These are phyloP conservation scores for Brassica rapa DNA, from an alignment of 345 rosid genomes.

Conservation along the genomic window DNA sequence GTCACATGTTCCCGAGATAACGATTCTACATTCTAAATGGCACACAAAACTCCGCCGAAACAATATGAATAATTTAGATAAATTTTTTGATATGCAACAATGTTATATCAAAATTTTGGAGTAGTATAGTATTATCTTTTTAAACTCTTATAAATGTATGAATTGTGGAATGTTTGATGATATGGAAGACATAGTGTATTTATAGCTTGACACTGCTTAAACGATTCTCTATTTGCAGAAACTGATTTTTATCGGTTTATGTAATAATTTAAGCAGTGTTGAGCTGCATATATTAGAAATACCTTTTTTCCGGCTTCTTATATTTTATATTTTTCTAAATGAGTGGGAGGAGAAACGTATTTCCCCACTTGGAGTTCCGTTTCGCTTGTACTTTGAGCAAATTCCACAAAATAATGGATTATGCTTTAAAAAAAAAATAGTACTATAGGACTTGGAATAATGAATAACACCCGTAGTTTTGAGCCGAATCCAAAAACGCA, in stretches of 20 bases:
- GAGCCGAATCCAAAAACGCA: neutral
- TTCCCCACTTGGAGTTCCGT: slow-evolving; percentile 22
- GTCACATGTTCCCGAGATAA: neutral
- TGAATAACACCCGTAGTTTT: neutral
- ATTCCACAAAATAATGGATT: slow-evolving; percentile 20
- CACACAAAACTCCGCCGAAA: neutral
- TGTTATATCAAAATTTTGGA: neutral
- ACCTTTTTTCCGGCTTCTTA: neutral
- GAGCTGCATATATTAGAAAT: slow-evolving; percentile 2
- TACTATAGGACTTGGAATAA: neutral
- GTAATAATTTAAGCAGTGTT: neutral
- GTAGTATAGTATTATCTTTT: neutral
- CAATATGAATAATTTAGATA: neutral
- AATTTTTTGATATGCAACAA: neutral
- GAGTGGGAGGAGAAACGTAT: neutral
- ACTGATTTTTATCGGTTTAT: neutral
- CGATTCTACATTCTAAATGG: neutral
- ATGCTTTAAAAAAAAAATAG: neutral
- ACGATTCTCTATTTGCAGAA: neutral
- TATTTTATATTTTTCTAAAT: neutral
- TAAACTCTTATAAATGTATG: neutral
- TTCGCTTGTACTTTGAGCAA: slow-evolving; percentile 23
- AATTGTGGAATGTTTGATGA: neutral
- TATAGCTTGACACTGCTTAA: neutral
- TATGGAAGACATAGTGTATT: neutral